phyloP scores from a whole-genome alignment of 2,329 filamentous ascomycete species.

The Aspergillus sp. region DNA sequence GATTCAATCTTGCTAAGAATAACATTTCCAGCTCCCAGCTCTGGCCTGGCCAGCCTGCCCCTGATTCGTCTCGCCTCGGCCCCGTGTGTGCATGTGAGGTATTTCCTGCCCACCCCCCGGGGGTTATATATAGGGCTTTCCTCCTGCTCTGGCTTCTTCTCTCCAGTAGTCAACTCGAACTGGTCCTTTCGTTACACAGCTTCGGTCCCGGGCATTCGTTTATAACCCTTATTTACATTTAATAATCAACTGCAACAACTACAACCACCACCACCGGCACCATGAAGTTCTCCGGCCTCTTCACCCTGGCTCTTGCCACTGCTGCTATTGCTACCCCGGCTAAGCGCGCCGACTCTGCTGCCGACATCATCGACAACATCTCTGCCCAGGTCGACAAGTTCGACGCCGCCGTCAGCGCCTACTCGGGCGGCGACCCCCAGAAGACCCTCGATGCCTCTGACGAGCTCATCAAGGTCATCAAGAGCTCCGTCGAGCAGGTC shows the following conservation, averaged over 20 bases:
- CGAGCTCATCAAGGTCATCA: slow-evolving; percentile 26
- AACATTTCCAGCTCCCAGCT: background rate
- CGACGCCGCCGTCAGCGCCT: slow-evolving; percentile 24
- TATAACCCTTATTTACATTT: slow-evolving; percentile 11
- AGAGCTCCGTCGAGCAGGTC: slow-evolving; percentile 26
- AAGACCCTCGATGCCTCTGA: slow-evolving; percentile 20
- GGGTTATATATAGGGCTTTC: slow-evolving; percentile 5
- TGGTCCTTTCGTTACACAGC: slow-evolving; percentile 16
- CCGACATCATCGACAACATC: slow-evolving; percentile 23
- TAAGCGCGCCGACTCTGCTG: slow-evolving; percentile 16
- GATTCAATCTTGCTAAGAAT: slow-evolving; percentile 3
- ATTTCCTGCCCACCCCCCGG: background rate
- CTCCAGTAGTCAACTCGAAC: slow-evolving; percentile 15
- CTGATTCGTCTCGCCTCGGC: slow-evolving; percentile 12
- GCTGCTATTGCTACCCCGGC: slow-evolving; percentile 24
- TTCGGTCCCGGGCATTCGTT: slow-evolving; percentile 23
- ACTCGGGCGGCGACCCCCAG: slow-evolving; percentile 23
- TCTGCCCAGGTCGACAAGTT: slow-evolving; percentile 20
- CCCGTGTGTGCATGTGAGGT: slow-evolving; percentile 8
- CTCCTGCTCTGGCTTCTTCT: background rate
- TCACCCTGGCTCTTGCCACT: slow-evolving; percentile 25
- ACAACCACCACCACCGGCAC: slow-evolving; percentile 11
- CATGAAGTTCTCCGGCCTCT: slow-evolving; percentile 26
- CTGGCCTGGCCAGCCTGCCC: slow-evolving; percentile 1
- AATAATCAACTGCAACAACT: slow-evolving; percentile 3